These are phyloP conservation scores for Diaporthe helianthi DNA, from an alignment of 2,329 filamentous ascomycete genomes.

Conservation along the genomic window DNA sequence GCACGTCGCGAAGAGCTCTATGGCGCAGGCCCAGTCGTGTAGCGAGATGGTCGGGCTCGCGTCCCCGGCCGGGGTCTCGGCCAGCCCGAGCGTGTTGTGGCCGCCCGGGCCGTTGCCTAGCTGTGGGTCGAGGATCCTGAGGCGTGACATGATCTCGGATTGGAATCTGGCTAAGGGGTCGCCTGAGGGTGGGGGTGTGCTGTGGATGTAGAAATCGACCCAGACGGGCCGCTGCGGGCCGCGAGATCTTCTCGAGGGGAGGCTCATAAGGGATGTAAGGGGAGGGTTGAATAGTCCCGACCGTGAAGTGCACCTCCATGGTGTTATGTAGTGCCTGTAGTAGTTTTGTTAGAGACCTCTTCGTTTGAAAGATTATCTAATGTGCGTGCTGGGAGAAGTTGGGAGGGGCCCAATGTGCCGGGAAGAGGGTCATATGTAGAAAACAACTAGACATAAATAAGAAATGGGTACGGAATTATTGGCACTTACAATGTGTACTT, in stretches of 20 bases:
- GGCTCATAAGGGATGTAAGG: not conserved
- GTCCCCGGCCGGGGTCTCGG: not conserved
- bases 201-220: not conserved
- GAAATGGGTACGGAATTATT: too few species aligned
- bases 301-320: not conserved
- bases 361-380: too few species aligned
- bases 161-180: too few species aligned
- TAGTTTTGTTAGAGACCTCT: not conserved
- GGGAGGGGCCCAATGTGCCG: too few species aligned
- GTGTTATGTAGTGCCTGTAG: not conserved
- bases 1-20: not conserved
- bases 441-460: too few species aligned
- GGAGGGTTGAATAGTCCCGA: not conserved
- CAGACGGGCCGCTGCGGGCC: not conserved
- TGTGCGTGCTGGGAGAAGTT: not conserved
- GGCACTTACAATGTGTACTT: not conserved
- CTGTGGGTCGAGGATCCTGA: not conserved
- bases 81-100: not conserved
- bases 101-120: not conserved
- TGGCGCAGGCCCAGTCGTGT: not conserved
- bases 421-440: not conserved
- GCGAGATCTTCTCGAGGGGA: not conserved
- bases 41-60: not conserved
- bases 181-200: not conserved
- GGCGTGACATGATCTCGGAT: not conserved